These are phyloP conservation scores for Aspergillus aculeatus DNA, from an alignment of 2,329 filamentous ascomycete species.

Conservation along the genomic window DNA sequence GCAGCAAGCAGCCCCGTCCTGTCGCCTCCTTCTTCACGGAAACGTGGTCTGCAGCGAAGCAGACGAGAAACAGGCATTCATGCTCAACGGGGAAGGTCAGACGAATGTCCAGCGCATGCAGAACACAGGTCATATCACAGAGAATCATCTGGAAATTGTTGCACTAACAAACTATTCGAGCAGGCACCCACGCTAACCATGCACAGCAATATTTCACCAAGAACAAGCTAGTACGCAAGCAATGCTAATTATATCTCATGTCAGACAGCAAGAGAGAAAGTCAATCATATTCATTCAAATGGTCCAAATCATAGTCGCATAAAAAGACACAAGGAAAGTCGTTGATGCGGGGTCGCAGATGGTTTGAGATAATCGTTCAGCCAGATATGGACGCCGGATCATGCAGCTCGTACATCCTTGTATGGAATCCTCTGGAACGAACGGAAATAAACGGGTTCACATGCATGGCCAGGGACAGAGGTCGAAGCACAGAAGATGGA, in stretches of 20 bases:
- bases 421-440: neutral
- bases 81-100: neutral
- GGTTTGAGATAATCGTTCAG: neutral
- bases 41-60: neutral
- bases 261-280: neutral
- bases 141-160: neutral
- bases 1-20: neutral
- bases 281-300: conserved; percentile 3
- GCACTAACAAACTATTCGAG: neutral
- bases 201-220: neutral
- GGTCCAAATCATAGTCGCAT: neutral
- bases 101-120: neutral
- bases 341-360: neutral
- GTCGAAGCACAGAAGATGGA: conserved; percentile 9
- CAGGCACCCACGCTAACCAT: neutral
- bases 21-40: neutral
- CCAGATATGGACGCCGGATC: neutral
- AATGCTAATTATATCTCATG: neutral
- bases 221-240: neutral
- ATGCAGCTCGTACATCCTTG: conserved; percentile 3
- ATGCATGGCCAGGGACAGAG: neutral
- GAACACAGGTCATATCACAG: conserved; percentile 1
- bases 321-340: neutral
- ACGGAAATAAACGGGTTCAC: neutral
- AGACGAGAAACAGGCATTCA: neutral